Percentiles rank a stretch among this genome's conserved stretches.
phyloP scores from a whole-genome alignment of 2,329 filamentous ascomycete genomes.

The Nakataea oryzae region DNA sequence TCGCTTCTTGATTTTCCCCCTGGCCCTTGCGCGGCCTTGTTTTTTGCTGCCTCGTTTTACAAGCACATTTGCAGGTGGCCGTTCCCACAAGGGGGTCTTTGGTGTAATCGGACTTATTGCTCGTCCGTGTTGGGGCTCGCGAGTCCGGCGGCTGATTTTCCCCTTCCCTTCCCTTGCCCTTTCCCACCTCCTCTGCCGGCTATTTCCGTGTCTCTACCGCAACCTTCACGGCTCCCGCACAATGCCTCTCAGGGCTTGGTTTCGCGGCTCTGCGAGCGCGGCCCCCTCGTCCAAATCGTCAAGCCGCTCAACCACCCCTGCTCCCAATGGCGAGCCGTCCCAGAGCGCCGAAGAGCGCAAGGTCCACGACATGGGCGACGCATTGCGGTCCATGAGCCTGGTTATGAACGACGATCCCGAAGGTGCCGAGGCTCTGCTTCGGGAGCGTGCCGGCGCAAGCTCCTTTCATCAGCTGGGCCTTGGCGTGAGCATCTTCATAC shows the following conservation, averaged over 20 bases:
- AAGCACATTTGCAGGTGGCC: not conserved
- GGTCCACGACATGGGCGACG: constrained; percentile 45
- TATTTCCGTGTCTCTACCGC: not conserved
- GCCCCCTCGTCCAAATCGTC: constrained; percentile 15
- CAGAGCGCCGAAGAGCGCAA: constrained; percentile 22
- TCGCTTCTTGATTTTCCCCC: not conserved
- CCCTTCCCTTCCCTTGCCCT: not conserved
- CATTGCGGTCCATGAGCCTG: constrained; percentile 53
- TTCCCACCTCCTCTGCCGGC: not conserved
- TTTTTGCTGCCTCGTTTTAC: no score
- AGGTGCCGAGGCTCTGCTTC: constrained; percentile 65
- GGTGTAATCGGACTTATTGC: not conserved
- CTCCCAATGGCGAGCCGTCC: constrained; percentile 5
- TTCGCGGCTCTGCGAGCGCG: constrained; percentile 29
- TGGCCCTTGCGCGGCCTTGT: not conserved
- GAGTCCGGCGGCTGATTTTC: not conserved
- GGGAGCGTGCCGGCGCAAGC: constrained; percentile 61
- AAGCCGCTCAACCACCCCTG: constrained; percentile 10
- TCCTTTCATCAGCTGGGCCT: constrained; percentile 82
- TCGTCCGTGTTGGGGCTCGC: not conserved
- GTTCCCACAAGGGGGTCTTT: not conserved
- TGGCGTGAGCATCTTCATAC: constrained; percentile 74
- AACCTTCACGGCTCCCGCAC: not conserved
- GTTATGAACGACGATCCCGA: constrained; percentile 90
- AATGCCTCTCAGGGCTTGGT: constrained; percentile 36